Evolutionary conservation across 176 grass and related monocot species (phyloP).

Genomic region (Eleusine indica): DNA sequence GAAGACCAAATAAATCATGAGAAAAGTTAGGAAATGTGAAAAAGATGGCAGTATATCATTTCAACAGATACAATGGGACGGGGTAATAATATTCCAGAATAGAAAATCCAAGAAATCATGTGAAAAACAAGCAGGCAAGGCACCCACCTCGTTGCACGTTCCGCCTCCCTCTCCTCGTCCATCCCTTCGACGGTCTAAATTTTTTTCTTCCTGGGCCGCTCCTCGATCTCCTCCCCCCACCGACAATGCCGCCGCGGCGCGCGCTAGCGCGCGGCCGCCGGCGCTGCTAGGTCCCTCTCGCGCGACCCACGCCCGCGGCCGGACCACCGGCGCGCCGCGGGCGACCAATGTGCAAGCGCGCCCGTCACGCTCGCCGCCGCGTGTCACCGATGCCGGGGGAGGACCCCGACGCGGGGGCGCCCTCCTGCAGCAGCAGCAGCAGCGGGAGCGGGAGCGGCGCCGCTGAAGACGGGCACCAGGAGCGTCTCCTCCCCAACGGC

Average conservation of each 20-base stretch:
- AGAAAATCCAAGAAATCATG: constrained; percentile 40
- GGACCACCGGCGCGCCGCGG: constrained; percentile 37
- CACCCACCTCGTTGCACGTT: constrained; percentile 44
- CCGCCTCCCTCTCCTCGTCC: constrained; percentile 28
- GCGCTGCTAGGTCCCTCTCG: constrained; percentile 38
- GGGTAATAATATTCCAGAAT: constrained; percentile 28
- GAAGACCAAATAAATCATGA: not conserved
- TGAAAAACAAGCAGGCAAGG: constrained; percentile 15
- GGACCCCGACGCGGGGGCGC: constrained; percentile 44
- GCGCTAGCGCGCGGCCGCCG: constrained; percentile 47
- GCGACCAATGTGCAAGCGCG: constrained; percentile 54
- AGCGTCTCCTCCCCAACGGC: constrained; percentile 61
- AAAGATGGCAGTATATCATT: not conserved
- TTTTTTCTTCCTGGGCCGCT: constrained; percentile 37
- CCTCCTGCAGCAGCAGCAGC: constrained; percentile 45
- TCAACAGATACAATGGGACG: not conserved
- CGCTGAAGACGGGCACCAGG: constrained; percentile 11
- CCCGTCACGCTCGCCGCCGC: constrained; percentile 41
- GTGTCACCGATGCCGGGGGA: constrained; percentile 63
- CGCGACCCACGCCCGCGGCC: constrained; percentile 24
- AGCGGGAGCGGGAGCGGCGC: constrained; percentile 23
- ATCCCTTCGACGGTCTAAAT: constrained; percentile 42
- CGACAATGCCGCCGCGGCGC: constrained; percentile 64
- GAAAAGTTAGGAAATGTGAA: not conserved
- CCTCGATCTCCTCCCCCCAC: constrained; percentile 34